Conservation (phyloP, 208 protist genomes). For the Trypanosoma brucei region DNA sequence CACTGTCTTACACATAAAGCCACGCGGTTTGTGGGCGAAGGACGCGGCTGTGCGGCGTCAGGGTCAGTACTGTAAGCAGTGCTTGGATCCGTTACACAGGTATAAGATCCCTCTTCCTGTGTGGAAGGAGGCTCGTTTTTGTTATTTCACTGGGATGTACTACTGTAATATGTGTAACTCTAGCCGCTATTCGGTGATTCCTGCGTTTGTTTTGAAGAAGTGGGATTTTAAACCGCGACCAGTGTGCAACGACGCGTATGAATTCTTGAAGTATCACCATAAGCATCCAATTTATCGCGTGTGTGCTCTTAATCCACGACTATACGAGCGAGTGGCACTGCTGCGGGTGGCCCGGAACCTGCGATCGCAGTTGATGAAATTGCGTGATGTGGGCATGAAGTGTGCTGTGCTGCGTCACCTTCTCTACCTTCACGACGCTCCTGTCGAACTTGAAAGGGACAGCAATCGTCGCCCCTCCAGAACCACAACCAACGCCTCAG, state of each 20-base stretch:
- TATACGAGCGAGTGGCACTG: constrained; percentile 19
- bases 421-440: constrained; percentile 26
- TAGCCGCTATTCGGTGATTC: constrained; percentile 19
- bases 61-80: constrained; percentile 27
- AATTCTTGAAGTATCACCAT: constrained; percentile 25
- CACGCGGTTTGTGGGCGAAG: constrained; percentile 25
- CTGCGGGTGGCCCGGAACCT: constrained; percentile 19
- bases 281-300: constrained; percentile 32
- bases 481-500: background rate
- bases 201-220: constrained; percentile 27
- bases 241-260: constrained; percentile 27
- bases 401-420: constrained; percentile 24
- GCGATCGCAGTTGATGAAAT: constrained; percentile 24
- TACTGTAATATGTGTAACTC: constrained; percentile 37
- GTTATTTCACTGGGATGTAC: constrained; percentile 46
- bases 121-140: constrained; percentile 34
- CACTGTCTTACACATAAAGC: constrained; percentile 9
- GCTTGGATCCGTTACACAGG: constrained; percentile 15
- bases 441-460: background rate
- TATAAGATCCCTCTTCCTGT: constrained; percentile 13
- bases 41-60: constrained; percentile 15
- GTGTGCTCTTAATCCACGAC: constrained; percentile 23
- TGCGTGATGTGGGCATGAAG: constrained; percentile 28
- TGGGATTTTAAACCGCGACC: constrained; percentile 38
- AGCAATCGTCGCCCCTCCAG: background rate